Evolutionary conservation across 129 eudicot species (phyloP).

Genomic region (Flaveria linearis): DNA sequence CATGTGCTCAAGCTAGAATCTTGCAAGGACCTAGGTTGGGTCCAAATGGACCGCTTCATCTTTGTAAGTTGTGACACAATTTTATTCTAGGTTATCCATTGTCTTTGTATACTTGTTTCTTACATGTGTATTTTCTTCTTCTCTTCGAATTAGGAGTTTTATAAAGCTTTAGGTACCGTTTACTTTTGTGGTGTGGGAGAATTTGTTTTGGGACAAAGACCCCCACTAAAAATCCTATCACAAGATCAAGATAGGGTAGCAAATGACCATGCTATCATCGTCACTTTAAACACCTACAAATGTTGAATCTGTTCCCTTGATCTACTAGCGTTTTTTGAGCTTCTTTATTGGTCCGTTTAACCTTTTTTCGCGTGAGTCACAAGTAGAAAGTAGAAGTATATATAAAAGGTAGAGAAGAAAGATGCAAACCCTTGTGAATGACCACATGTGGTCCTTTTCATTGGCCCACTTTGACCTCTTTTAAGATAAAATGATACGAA

Average conservation of each 20-base stretch:
- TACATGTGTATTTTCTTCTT: slow-evolving; percentile 12
- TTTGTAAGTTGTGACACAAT: slow-evolving; percentile 15
- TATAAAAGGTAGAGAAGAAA: background rate
- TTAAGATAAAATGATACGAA: slow-evolving; percentile 4
- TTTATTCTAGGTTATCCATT: slow-evolving; percentile 17
- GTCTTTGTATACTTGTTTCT: background rate
- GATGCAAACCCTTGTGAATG: background rate
- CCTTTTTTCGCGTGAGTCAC: background rate
- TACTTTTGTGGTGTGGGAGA: slow-evolving; percentile 19
- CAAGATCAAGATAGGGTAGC: slow-evolving; percentile 2
- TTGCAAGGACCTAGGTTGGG: slow-evolving; percentile 29
- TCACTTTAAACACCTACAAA: background rate
- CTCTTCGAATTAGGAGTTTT: background rate
- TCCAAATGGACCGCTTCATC: slow-evolving; percentile 37
- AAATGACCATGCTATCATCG: slow-evolving; percentile 25
- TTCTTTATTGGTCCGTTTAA: background rate
- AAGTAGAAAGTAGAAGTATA: background rate
- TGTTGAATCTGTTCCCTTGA: slow-evolving; percentile 5
- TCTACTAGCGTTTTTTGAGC: slow-evolving; percentile 4
- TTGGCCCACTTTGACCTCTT: slow-evolving; percentile 28
- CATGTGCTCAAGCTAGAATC: slow-evolving; percentile 14
- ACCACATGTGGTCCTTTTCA: background rate
- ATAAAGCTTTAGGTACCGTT: background rate
- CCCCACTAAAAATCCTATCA: background rate
- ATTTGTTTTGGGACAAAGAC: slow-evolving; percentile 16